These are phyloP conservation scores for Leccinum ochraceum DNA, from an alignment of 768 basidiomycete genomes.

Conservation along the genomic window DNA sequence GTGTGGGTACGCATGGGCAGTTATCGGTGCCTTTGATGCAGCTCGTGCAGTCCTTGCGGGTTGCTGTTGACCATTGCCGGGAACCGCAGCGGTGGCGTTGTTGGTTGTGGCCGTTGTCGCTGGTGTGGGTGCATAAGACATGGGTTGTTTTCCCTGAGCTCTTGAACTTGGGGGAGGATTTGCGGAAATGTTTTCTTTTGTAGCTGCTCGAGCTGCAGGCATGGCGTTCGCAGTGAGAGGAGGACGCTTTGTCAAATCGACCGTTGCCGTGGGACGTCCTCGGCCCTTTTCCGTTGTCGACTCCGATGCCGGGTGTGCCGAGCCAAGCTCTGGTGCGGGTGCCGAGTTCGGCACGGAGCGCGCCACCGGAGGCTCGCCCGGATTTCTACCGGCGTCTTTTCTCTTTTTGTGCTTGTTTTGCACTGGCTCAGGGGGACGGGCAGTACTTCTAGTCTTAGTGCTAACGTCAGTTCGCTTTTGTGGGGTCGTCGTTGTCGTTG, in stretches of 20 bases:
- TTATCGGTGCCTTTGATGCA: conserved; percentile 59
- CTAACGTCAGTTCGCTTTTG: conserved; percentile 20
- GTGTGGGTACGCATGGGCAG: conserved; percentile 49
- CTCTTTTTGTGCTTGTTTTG: conserved; percentile 49
- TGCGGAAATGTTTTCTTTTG: conserved; percentile 37
- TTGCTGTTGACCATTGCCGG: conserved; percentile 36
- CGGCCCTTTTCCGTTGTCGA: conserved; percentile 35
- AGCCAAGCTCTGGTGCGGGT: conserved; percentile 17
- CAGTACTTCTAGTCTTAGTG: conserved; percentile 32
- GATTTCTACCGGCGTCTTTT: conserved; percentile 28
- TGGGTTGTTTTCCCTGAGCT: conserved; percentile 91
- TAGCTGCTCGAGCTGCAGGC: conserved; percentile 42
- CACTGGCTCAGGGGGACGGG: conserved; percentile 26
- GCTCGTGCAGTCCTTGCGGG: conserved; percentile 45
- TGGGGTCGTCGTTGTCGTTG: conserved; percentile 3
- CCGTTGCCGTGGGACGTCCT: conserved; percentile 33
- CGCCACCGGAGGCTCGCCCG: conserved; percentile 28
- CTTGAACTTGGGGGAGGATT: conserved; percentile 70
- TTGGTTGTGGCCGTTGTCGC: conserved; percentile 28
- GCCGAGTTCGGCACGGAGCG: conserved; percentile 32
- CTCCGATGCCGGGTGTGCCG: conserved; percentile 35
- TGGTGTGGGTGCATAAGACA: conserved; percentile 57
- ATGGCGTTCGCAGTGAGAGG: conserved; percentile 44
- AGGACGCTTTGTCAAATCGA: conserved; percentile 40
- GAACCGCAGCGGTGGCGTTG: conserved; percentile 36